Evolutionary conservation across 805 yeast species (phyloP).

Genomic region (Soucietia sequanensis): DNA sequence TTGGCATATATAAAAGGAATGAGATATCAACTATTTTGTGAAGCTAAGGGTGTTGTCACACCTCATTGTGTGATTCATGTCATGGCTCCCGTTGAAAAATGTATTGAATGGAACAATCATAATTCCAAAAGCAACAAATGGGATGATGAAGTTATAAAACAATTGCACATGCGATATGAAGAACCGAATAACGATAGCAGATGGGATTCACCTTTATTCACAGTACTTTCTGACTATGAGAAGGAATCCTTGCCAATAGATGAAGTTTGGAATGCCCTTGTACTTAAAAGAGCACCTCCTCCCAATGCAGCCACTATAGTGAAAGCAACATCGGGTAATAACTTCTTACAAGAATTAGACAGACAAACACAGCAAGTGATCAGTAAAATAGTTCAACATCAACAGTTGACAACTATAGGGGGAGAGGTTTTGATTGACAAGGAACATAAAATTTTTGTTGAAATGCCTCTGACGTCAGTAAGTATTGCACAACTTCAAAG

Average conservation of each 20-base stretch:
- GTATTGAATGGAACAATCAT: slow-evolving; percentile 59
- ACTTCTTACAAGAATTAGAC: slow-evolving; percentile 79
- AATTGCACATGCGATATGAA: slow-evolving; percentile 81
- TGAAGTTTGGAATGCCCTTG: slow-evolving; percentile 64
- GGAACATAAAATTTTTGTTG: slow-evolving; percentile 46
- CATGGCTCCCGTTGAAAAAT: slow-evolving; percentile 61
- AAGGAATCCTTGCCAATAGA: slow-evolving; percentile 59
- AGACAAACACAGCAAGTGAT: slow-evolving; percentile 65
- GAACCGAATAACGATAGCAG: slow-evolving; percentile 84
- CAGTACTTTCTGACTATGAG: slow-evolving; percentile 51
- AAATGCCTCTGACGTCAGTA: slow-evolving; percentile 60
- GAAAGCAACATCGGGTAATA: slow-evolving; percentile 74
- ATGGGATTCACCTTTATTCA: slow-evolving; percentile 93
- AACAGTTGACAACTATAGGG: slow-evolving; percentile 50
- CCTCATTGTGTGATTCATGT: slow-evolving; percentile 82
- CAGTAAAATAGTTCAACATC: slow-evolving; percentile 59
- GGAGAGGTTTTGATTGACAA: slow-evolving; percentile 49
- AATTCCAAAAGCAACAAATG: slow-evolving; percentile 44
- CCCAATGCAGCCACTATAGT: slow-evolving; percentile 85
- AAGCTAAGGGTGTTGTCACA: slow-evolving; percentile 80
- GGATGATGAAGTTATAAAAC: slow-evolving; percentile 64
- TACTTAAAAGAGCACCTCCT: slow-evolving; percentile 58
- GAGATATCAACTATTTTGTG: slow-evolving; percentile 91
- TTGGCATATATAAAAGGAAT: slow-evolving; percentile 92
- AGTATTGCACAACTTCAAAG: slow-evolving; percentile 81